A percentile compares a stretch with the other conserved stretches of the same genome.
Conservation (phyloP, 176 grass and related monocot genomes). For the Tillandsia leiboldiana region DNA sequence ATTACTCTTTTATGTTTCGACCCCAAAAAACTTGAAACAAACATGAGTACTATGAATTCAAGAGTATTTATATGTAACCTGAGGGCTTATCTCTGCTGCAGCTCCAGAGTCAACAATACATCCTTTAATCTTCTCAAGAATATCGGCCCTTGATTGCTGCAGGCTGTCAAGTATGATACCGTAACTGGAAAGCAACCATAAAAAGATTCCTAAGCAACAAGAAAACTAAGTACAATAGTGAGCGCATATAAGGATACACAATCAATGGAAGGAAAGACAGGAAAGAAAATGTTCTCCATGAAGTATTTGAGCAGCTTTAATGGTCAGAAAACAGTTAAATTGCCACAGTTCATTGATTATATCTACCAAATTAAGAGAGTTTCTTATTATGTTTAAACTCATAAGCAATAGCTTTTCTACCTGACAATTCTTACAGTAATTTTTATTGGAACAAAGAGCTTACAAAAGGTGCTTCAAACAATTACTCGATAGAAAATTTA, state of each 20-base stretch:
- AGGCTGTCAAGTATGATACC: slow-evolving; percentile 76
- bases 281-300: background rate
- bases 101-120: slow-evolving; percentile 90
- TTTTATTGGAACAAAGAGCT: too few species aligned
- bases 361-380: too few species aligned
- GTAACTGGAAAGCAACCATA: slow-evolving; percentile 49
- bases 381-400: too few species aligned
- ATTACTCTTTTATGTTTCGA: background rate
- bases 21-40: background rate
- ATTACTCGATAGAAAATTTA: too few species aligned
- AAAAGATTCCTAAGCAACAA: background rate
- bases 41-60: background rate
- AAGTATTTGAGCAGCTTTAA: background rate
- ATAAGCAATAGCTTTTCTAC: too few species aligned
- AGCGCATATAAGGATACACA: background rate
- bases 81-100: slow-evolving; percentile 70
- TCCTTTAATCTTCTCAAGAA: slow-evolving; percentile 80
- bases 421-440: too few species aligned
- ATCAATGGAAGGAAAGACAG: background rate
- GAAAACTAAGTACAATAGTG: background rate
- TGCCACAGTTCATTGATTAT: background rate
- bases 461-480: too few species aligned
- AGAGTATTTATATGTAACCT: slow-evolving; percentile 36
- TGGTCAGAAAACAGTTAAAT: background rate
- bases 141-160: slow-evolving; percentile 56